These are phyloP conservation scores for Trichoderma endophyticum DNA, from an alignment of 2,329 filamentous ascomycete genomes.

Conservation along the genomic window DNA sequence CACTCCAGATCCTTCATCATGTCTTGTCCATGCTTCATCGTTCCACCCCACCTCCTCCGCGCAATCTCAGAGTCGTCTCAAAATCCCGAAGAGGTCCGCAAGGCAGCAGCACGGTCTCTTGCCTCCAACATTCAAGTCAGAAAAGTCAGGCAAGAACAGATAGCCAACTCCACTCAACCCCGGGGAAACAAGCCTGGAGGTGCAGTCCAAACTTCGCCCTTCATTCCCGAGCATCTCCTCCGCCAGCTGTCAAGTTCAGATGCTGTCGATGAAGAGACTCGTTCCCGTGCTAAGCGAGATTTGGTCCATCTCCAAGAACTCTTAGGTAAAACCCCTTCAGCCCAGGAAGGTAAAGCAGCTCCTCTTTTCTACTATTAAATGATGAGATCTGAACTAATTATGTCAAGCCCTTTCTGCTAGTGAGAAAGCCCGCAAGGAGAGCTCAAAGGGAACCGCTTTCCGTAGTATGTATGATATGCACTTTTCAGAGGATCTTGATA, in stretches of 20 bases:
- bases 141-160: slow-evolving; percentile 37
- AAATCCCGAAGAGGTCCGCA: slow-evolving; percentile 37
- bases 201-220: background rate
- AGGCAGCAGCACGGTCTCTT: slow-evolving; percentile 29
- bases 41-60: slow-evolving; percentile 46
- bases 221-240: background rate
- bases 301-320: background rate
- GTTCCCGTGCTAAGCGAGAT: background rate
- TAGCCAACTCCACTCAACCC: slow-evolving; percentile 27
- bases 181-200: background rate
- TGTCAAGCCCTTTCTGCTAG: background rate
- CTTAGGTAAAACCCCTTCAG: background rate
- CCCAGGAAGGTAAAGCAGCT: background rate
- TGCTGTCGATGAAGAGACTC: background rate
- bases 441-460: no score
- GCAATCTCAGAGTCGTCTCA: slow-evolving; percentile 40
- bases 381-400: background rate
- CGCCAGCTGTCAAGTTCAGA: background rate
- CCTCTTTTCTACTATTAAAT: no score
- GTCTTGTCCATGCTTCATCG: slow-evolving; percentile 37
- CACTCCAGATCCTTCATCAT: slow-evolving; percentile 16
- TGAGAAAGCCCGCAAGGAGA: background rate
- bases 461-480: no score
- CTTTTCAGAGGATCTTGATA: no score
- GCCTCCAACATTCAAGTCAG: slow-evolving; percentile 1